Conservation (phyloP, 2,329 filamentous ascomycete genomes). For the Teratosphaeria epicoccoides region DNA sequence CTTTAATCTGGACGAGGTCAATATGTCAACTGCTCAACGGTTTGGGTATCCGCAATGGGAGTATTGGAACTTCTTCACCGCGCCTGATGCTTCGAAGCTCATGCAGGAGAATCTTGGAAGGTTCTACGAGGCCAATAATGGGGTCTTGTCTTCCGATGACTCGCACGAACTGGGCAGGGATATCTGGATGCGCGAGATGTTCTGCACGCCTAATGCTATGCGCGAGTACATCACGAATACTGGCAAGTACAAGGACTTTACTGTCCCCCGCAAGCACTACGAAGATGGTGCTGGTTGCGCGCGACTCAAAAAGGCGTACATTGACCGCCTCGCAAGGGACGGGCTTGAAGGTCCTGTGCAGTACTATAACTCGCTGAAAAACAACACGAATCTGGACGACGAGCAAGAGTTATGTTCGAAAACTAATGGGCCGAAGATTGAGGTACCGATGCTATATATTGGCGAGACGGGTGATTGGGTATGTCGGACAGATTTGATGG, state of each 20-base stretch:
- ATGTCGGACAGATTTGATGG: constrained; percentile 24
- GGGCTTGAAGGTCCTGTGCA: constrained; percentile 28
- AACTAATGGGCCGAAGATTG: constrained; percentile 21
- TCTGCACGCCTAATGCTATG: constrained; percentile 29
- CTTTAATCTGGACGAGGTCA: constrained; percentile 31
- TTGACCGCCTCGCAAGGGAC: constrained; percentile 26
- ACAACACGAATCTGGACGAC: constrained; percentile 21
- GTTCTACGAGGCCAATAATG: constrained; percentile 13
- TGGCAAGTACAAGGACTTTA: constrained; percentile 13
- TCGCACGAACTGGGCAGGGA: constrained; percentile 17
- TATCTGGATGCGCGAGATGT: constrained; percentile 27
- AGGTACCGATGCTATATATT: constrained; percentile 30
- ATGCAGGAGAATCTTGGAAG: constrained; percentile 16
- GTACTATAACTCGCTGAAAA: constrained; percentile 27
- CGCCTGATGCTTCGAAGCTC: constrained; percentile 30
- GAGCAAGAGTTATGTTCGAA: constrained; percentile 11
- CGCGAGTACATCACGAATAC: constrained; percentile 17
- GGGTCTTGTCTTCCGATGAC: constrained; percentile 7
- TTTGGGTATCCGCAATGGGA: constrained; percentile 30
- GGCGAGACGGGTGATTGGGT: constrained; percentile 26
- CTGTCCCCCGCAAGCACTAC: constrained; percentile 24
- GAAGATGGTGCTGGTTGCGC: constrained; percentile 15
- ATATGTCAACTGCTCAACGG: constrained; percentile 21
- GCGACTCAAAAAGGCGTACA: constrained; percentile 24
- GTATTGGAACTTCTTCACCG: constrained; percentile 39